phyloP scores from a whole-genome alignment of 1,284 basidiomycete species.

The Puccinia horiana region DNA sequence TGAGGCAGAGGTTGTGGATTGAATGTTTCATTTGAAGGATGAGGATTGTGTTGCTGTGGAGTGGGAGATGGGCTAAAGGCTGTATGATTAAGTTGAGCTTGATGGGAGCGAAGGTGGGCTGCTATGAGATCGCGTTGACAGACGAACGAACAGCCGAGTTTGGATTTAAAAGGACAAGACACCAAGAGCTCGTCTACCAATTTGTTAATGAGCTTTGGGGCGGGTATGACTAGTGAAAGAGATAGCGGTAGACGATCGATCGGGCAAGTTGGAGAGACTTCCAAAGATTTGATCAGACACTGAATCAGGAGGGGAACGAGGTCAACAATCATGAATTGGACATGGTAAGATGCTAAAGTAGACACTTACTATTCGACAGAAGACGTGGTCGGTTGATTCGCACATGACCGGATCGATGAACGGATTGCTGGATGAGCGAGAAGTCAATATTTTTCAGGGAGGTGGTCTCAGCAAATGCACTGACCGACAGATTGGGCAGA shows the following conservation, averaged over 20 bases:
- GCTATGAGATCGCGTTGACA: slow-evolving; percentile 36
- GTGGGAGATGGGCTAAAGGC: background rate
- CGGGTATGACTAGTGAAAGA: slow-evolving; percentile 17
- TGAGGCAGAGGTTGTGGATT: background rate
- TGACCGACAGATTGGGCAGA: slow-evolving; percentile 44
- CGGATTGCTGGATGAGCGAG: slow-evolving; percentile 27
- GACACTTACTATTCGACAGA: slow-evolving; percentile 37
- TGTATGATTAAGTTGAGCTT: slow-evolving; percentile 20
- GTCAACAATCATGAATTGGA: background rate
- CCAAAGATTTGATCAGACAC: slow-evolving; percentile 51
- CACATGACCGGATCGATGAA: slow-evolving; percentile 48
- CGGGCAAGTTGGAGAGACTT: slow-evolving; percentile 50
- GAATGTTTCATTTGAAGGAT: background rate
- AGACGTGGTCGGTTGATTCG: slow-evolving; percentile 47
- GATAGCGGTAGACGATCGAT: slow-evolving; percentile 51
- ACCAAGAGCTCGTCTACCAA: slow-evolving; percentile 51
- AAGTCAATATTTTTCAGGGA: no score
- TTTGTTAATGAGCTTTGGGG: slow-evolving; percentile 51
- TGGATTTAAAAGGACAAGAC: slow-evolving; percentile 49
- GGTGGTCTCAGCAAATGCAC: background rate
- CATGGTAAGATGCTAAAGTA: background rate
- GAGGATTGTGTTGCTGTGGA: background rate
- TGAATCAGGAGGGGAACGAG: background rate
- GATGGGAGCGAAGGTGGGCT: slow-evolving; percentile 26
- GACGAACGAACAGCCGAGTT: slow-evolving; percentile 26